Percentiles rank a stretch among this genome's conserved stretches.
phyloP scores from a whole-genome alignment of 306 rosid genomes.

The Datisca glomerata region DNA sequence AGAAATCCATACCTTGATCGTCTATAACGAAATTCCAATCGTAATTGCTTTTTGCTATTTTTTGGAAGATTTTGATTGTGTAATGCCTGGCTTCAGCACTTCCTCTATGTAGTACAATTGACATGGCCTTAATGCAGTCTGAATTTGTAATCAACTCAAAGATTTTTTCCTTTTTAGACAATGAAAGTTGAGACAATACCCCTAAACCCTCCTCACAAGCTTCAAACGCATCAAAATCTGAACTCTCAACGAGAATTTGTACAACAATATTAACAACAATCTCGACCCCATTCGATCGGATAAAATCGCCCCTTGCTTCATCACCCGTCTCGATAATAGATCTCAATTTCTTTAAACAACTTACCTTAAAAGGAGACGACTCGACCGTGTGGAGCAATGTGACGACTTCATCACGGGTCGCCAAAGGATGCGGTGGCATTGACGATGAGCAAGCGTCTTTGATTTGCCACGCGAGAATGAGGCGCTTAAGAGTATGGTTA shows the following conservation, averaged over 20 bases:
- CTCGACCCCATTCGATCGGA: slow-evolving; percentile 19
- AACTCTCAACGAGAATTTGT: slow-evolving; percentile 17
- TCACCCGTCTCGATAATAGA: slow-evolving; percentile 21
- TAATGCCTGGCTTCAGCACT: slow-evolving; percentile 28
- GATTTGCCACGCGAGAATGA: slow-evolving; percentile 30
- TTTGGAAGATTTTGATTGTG: slow-evolving; percentile 24
- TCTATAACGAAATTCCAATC: slow-evolving; percentile 28
- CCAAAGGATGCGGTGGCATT: background rate
- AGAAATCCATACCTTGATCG: slow-evolving; percentile 33
- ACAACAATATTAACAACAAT: slow-evolving; percentile 19
- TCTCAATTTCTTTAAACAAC: slow-evolving; percentile 28
- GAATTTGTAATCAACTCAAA: slow-evolving; percentile 16
- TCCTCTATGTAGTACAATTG: slow-evolving; percentile 31
- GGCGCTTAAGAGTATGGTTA: slow-evolving; percentile 40
- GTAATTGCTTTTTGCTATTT: slow-evolving; percentile 13
- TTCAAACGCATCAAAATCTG: slow-evolving; percentile 25
- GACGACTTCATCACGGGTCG: slow-evolving; percentile 13
- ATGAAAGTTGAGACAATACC: slow-evolving; percentile 20
- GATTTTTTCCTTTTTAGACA: slow-evolving; percentile 9
- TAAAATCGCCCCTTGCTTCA: slow-evolving; percentile 11
- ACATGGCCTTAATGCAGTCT: slow-evolving; percentile 23
- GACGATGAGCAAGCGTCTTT: slow-evolving; percentile 1
- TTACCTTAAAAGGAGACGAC: slow-evolving; percentile 44
- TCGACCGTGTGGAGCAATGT: slow-evolving; percentile 22
- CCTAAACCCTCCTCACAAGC: slow-evolving; percentile 45